Percentiles rank a stretch among this genome's conserved stretches.
phyloP scores from a whole-genome alignment of 768 basidiomycete species.

The Termitomyces sp. region DNA sequence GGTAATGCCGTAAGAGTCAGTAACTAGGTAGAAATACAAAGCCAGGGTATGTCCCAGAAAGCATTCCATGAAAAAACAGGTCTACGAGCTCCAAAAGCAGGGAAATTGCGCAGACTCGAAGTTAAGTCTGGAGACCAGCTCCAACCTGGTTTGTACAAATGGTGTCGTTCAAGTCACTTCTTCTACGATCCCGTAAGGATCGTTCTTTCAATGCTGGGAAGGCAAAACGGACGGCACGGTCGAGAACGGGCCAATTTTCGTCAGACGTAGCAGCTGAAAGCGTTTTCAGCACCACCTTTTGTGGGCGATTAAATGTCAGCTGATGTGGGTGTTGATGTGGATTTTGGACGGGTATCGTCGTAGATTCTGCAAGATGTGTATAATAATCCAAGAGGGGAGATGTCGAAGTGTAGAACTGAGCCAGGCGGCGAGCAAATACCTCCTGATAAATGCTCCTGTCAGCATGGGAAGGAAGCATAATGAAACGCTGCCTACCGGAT shows the following conservation, averaged over 20 bases:
- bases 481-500: constrained; percentile 52
- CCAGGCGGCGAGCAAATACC: constrained; percentile 69
- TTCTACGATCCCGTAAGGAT: constrained; percentile 32
- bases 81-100: background rate
- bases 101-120: background rate
- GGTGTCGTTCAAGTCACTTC: constrained; percentile 51
- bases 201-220: constrained; percentile 60
- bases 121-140: constrained; percentile 11
- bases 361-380: constrained; percentile 18
- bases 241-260: constrained; percentile 87
- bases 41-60: background rate
- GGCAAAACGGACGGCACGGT: constrained; percentile 45
- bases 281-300: constrained; percentile 48
- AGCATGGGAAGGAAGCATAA: background rate
- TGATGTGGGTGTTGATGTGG: constrained; percentile 46
- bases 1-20: background rate
- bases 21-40: constrained; percentile 11
- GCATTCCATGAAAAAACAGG: background rate
- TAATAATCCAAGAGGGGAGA: constrained; percentile 80
- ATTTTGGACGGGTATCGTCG: constrained; percentile 20
- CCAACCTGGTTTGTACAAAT: constrained; percentile 29
- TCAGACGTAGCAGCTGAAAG: constrained; percentile 74
- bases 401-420: constrained; percentile 74
- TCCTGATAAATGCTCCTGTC: constrained; percentile 39
- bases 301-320: constrained; percentile 36